A percentile compares a stretch with the other conserved stretches of the same genome.
Evolutionary conservation across 257 asterid genomes (phyloP).

Genomic region (Avicennia marina): DNA sequence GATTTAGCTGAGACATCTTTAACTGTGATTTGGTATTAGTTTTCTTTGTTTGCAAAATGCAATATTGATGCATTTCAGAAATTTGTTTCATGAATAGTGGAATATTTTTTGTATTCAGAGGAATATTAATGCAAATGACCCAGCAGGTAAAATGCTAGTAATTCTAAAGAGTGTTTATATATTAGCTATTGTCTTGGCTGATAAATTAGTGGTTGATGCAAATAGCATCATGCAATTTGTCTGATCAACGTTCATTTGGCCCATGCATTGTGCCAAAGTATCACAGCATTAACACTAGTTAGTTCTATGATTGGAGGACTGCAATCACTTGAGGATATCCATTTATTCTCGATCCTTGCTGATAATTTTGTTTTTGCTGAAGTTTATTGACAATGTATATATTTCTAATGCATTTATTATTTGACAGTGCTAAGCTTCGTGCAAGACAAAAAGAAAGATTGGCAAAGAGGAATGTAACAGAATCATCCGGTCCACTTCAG

Average conservation of each 20-base stretch:
- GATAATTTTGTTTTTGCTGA: neutral
- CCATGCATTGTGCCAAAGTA: conserved; percentile 15
- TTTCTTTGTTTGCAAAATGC: too few relatives aligned
- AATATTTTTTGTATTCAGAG: too few relatives aligned
- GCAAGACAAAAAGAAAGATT: conserved; percentile 79
- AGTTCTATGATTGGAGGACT: conserved; percentile 1
- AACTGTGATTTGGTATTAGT: too few relatives aligned
- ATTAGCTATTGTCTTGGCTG: too few relatives aligned
- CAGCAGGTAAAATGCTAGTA: too few relatives aligned
- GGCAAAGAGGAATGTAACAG: conserved; percentile 42
- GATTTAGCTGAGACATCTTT: too few relatives aligned
- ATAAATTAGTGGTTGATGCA: too few relatives aligned
- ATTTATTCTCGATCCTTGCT: neutral
- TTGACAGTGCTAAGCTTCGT: conserved; percentile 76
- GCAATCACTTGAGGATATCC: neutral
- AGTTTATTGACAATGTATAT: neutral
- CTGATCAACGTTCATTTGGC: neutral
- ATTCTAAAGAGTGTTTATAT: too few relatives aligned
- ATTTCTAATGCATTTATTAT: conserved; percentile 8
- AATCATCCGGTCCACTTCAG: conserved; percentile 29
- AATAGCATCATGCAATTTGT: too few relatives aligned
- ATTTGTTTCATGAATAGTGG: too few relatives aligned
- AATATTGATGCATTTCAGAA: too few relatives aligned
- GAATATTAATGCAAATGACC: too few relatives aligned
- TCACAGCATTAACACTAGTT: conserved; percentile 7